A percentile compares a stretch with the other conserved stretches of the same genome.
phyloP scores from a whole-genome alignment of 768 basidiomycete species.

The Panellus pusillus region DNA sequence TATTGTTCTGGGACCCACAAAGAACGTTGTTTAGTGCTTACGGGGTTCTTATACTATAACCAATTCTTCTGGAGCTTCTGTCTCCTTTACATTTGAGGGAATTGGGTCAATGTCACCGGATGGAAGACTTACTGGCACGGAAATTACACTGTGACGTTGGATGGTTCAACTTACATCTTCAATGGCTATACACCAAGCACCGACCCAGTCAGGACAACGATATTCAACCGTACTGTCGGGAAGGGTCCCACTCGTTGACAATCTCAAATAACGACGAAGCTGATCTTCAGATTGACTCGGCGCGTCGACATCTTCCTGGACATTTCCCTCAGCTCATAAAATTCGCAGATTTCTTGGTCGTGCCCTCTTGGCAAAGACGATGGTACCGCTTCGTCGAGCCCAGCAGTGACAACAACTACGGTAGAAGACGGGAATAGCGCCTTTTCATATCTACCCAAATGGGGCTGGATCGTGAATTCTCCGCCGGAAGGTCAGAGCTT shows the following conservation, averaged over 20 bases:
- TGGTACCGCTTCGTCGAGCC: not conserved
- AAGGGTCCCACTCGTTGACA: slow-evolving; percentile 1
- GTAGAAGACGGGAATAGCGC: slow-evolving; percentile 3
- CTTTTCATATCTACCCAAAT: slow-evolving; percentile 4
- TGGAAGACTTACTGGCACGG: slow-evolving; percentile 4
- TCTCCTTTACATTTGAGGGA: slow-evolving; percentile 4
- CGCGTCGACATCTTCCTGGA: not conserved
- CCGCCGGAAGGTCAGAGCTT: not conserved
- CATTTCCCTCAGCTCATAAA: not conserved
- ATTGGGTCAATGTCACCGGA: slow-evolving; percentile 8
- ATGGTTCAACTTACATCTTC: not conserved
- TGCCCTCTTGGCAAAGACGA: slow-evolving; percentile 3
- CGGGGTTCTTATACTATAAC: not conserved
- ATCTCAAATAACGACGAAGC: slow-evolving; percentile 6
- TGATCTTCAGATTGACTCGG: slow-evolving; percentile 17
- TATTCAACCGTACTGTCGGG: slow-evolving; percentile 3
- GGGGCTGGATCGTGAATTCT: slow-evolving; percentile 7
- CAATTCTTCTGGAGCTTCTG: not conserved
- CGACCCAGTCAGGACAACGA: not conserved
- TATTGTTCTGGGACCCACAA: not conserved
- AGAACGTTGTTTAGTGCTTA: slow-evolving; percentile 1
- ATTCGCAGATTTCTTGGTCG: slow-evolving; percentile 5
- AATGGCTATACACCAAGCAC: not conserved
- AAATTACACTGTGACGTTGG: slow-evolving; percentile 5
- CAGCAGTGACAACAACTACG: not conserved